Base-by-base conservation (phyloP, 306 rosid genomes). In the Acacia melanoxylon region DNA sequence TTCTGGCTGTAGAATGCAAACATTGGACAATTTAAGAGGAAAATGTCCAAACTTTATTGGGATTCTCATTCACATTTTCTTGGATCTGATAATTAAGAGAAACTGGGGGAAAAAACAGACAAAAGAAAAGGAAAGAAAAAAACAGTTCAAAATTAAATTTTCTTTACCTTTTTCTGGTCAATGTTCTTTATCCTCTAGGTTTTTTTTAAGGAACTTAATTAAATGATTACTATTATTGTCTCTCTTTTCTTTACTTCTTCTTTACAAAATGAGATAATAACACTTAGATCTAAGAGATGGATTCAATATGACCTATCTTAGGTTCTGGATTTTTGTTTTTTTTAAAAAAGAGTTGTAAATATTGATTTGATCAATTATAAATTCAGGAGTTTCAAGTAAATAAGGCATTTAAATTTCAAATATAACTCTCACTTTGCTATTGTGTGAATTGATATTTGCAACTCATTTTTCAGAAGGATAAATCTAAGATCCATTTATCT, bases 21-120 rank as follows among this genome's bases (percentile, higher is more conserved):
- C 33, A 62, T 27, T 20, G 42, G 54, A 17, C 75, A 37, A 51
- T 56, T 42, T 29, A 13, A 72, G 68, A 69, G 61, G 63, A 4
- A 56, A 83, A 65, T 49, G 12, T 70, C 44, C 40, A 33, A 68
- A 80, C 91, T 90, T 88, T 86, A 85, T 85, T 71, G 89, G 89
- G 85, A 82, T 84, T 87, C 88, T 78, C 87, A 81, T 72, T 70
- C 84, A 62, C 79, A 75, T 68, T 74, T 78, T 81, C 85, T 81
- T 75, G 78, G 72, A 71, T 85, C 85, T 56, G 69, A 31, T 41
- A 51, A 51, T 51, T 51, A 80, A 80, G 62, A 46, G 68, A 54
- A 79, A 74, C 37, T 56, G 16, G 5, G 76, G 54, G 42, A 54
- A 80, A 77, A 80, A 1, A 74, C 51, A 76, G 72, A 77, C 81